A percentile compares a stretch with the other conserved stretches of the same genome.
phyloP scores from a whole-genome alignment of 164 flowering plant species.

The Nelumbo lutea region DNA sequence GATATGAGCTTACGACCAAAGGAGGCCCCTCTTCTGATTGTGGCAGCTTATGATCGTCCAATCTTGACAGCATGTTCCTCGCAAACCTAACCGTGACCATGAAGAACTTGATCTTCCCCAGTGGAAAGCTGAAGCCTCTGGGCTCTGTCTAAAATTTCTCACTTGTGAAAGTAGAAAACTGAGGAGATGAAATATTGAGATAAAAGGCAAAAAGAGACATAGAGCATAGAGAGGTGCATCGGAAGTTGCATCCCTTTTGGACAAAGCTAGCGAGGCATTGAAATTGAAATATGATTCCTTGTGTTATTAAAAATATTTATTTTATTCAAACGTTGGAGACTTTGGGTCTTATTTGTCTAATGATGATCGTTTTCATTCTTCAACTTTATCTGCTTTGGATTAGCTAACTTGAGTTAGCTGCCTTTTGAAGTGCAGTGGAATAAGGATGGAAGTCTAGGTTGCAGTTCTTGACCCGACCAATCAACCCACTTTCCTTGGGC shows the following conservation, averaged over 20 bases:
- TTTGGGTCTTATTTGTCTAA: conserved; percentile 8
- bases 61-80: conserved; percentile 8
- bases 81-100: conserved; percentile 9
- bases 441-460: no score
- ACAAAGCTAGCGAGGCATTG: not conserved
- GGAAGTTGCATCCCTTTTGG: conserved; percentile 19
- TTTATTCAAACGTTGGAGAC: conserved; percentile 4
- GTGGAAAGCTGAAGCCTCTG: not conserved
- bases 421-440: no score
- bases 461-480: no score
- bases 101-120: not conserved
- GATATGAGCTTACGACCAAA: conserved; percentile 12
- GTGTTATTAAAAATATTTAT: conserved; percentile 3
- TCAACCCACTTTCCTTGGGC: no score
- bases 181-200: not conserved
- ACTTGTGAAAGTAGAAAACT: not conserved
- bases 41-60: conserved; percentile 22
- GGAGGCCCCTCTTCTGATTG: conserved; percentile 25
- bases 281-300: conserved; percentile 10
- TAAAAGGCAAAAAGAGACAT: not conserved
- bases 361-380: no score
- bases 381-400: no score
- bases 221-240: conserved; percentile 13
- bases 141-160: not conserved
- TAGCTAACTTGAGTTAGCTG: no score